Conservation (phyloP, 768 basidiomycete species). For the Myochromella boudieri region DNA sequence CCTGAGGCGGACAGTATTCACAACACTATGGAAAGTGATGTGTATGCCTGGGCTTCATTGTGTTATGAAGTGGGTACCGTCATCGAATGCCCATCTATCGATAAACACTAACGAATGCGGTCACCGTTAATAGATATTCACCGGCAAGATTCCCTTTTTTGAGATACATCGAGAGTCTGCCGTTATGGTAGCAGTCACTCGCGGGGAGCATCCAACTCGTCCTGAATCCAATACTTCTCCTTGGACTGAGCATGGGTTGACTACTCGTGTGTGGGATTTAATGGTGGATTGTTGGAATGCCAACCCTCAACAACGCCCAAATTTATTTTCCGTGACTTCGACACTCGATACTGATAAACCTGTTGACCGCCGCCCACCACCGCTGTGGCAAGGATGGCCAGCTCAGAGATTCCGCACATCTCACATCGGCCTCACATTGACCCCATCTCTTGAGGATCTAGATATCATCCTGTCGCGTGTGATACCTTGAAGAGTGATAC, state of each 20-base stretch:
- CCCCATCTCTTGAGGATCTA: not conserved
- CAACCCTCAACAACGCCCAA: constrained; percentile 2
- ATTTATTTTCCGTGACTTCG: not conserved
- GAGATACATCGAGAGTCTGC: not conserved
- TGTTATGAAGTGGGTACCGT: constrained; percentile 12
- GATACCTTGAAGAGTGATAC: too few species aligned
- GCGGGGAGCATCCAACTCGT: not conserved
- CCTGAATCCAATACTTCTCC: not conserved
- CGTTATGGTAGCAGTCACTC: not conserved
- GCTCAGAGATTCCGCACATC: constrained; percentile 9
- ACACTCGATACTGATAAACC: not conserved
- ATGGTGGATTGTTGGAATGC: constrained; percentile 8
- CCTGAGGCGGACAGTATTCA: not conserved
- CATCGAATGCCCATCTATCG: not conserved
- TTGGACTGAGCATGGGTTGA: constrained; percentile 3
- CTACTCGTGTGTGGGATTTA: constrained; percentile 3
- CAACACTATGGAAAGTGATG: constrained; percentile 13
- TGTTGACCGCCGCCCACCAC: not conserved
- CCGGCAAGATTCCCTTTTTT: constrained; percentile 4
- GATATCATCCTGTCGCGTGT: not conserved
- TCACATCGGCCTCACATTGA: not conserved
- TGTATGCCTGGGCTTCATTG: constrained; percentile 13
- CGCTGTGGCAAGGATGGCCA: constrained; percentile 2
- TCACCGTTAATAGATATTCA: constrained; percentile 5
- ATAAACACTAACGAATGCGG: too few species aligned